These are phyloP conservation scores for Nigrospora oryzae DNA, from an alignment of 2,329 filamentous ascomycete species.

Conservation along the genomic window DNA sequence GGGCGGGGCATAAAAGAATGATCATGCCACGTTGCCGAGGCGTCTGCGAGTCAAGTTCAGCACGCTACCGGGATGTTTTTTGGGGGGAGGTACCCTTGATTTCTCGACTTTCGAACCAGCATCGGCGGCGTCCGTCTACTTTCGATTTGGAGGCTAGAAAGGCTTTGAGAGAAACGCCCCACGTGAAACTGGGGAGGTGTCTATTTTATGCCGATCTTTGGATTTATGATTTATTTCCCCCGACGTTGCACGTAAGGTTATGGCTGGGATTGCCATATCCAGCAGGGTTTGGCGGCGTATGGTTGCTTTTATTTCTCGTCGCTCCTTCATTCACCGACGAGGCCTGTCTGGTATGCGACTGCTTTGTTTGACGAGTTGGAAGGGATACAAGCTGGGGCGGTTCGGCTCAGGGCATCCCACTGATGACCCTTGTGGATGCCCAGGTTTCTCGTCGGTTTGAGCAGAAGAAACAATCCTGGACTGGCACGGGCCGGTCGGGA, in stretches of 20 bases:
- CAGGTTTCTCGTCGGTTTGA: too few relatives aligned
- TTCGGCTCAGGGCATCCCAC: too few relatives aligned
- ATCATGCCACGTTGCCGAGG: too few relatives aligned
- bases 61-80: too few relatives aligned
- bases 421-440: too few relatives aligned
- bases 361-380: background rate
- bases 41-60: too few relatives aligned
- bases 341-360: background rate
- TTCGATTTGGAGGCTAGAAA: background rate
- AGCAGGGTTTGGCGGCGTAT: background rate
- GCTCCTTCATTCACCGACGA: slow-evolving; percentile 3
- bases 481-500: too few relatives aligned
- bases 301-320: slow-evolving; percentile 7
- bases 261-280: background rate
- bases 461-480: too few relatives aligned
- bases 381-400: too few relatives aligned
- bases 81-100: too few relatives aligned
- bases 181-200: background rate
- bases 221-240: background rate
- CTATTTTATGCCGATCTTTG: background rate
- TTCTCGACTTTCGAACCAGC: too few relatives aligned
- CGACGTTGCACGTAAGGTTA: background rate
- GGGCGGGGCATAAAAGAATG: too few relatives aligned
- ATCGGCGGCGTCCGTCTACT: background rate
- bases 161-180: background rate